These are phyloP conservation scores for Populus deltoides DNA, from an alignment of 345 rosid species.

Conservation along the genomic window DNA sequence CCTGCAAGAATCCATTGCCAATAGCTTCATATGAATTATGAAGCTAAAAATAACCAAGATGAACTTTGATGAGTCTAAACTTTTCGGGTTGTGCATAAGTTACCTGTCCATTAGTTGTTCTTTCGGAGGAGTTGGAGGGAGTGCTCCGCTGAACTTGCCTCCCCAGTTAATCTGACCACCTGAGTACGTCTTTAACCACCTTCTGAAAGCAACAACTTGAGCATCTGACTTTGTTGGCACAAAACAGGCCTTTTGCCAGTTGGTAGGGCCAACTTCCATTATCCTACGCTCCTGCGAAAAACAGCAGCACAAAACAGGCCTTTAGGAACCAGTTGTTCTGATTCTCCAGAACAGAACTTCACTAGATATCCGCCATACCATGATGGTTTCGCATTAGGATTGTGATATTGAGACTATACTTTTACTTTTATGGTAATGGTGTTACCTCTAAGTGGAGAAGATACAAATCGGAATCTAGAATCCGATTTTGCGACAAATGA, in stretches of 20 bases:
- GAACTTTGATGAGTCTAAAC: not conserved
- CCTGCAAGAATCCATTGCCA: conserved; percentile 34
- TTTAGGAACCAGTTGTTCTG: too few relatives aligned
- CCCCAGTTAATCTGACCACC: conserved; percentile 69
- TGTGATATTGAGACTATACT: not conserved
- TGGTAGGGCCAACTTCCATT: conserved; percentile 54
- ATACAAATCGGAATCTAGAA: conserved; percentile 82
- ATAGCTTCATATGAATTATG: not conserved
- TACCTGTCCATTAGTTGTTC: conserved; percentile 85
- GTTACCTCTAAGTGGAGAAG: conserved; percentile 86
- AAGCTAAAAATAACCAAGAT: not conserved
- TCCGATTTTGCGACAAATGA: conserved; percentile 62
- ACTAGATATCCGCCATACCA: too few relatives aligned
- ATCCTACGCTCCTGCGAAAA: conserved; percentile 65
- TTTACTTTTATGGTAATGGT: not conserved
- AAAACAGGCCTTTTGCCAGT: conserved; percentile 85
- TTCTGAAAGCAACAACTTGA: conserved; percentile 63
- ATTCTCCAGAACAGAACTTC: too few relatives aligned
- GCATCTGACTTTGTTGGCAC: conserved; percentile 82
- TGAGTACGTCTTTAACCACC: conserved; percentile 70
- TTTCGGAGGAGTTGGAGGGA: conserved; percentile 71
- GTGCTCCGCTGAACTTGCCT: conserved; percentile 54
- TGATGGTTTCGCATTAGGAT: too few relatives aligned
- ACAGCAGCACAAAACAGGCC: too few relatives aligned
- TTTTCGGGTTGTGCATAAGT: not conserved